Evolutionary conservation across 345 rosid genomes (phyloP).

Genomic region (Pistacia atlantica): DNA sequence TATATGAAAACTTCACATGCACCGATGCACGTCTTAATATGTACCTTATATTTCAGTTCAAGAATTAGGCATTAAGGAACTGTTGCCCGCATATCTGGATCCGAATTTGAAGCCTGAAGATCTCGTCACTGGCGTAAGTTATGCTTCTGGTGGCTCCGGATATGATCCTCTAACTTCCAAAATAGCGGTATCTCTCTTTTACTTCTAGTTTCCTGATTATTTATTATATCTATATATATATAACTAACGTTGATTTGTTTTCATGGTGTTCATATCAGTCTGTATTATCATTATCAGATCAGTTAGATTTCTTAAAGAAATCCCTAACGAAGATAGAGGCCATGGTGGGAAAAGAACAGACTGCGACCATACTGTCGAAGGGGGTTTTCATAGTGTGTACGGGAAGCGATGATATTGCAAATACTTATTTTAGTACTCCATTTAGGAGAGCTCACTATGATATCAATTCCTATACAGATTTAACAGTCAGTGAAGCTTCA

Average conservation of each 20-base stretch:
- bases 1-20: neutral
- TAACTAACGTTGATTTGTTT: no score
- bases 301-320: conserved; percentile 41
- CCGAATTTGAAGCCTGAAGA: conserved; percentile 47
- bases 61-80: conserved; percentile 45
- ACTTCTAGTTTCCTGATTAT: neutral
- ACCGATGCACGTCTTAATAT: neutral
- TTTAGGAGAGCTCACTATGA: conserved; percentile 30
- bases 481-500: conserved; percentile 38
- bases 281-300: conserved; percentile 49
- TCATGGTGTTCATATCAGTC: conserved; percentile 27
- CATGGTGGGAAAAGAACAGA: conserved; percentile 31
- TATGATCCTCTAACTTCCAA: conserved; percentile 55
- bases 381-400: conserved; percentile 22
- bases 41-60: conserved; percentile 32
- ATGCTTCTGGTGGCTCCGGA: conserved; percentile 63
- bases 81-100: conserved; percentile 61
- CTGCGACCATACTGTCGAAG: conserved; percentile 17
- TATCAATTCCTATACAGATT: conserved; percentile 48
- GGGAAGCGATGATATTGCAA: conserved; percentile 42
- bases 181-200: conserved; percentile 30
- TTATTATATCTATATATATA: neutral
- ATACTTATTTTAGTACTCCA: conserved; percentile 36
- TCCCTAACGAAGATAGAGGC: conserved; percentile 28
- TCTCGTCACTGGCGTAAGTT: conserved; percentile 65